Percentiles rank a stretch among this genome's conserved stretches.
phyloP scores from a whole-genome alignment of 2,329 filamentous ascomycete genomes.

The Rugonectria rugulosa region DNA sequence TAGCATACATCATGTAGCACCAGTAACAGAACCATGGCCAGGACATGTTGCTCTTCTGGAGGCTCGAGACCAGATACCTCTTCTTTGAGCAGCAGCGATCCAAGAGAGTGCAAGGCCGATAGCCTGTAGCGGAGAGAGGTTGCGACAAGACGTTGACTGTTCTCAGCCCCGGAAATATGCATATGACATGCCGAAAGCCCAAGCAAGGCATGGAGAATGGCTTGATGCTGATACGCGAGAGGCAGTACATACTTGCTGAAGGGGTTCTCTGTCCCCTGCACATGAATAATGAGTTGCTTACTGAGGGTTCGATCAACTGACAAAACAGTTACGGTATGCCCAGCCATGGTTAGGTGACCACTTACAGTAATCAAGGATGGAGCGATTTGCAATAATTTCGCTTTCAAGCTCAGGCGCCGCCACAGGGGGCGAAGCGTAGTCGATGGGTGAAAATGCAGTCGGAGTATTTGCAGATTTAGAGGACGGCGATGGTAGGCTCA shows the following conservation, averaged over 20 bases:
- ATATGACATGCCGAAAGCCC: constrained; percentile 39
- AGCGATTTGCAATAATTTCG: no score
- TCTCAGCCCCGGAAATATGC: constrained; percentile 20
- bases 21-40: constrained; percentile 36
- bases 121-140: constrained; percentile 33
- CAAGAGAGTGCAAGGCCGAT: constrained; percentile 33
- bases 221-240: constrained; percentile 34
- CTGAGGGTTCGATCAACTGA: constrained; percentile 33
- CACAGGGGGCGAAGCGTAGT: no score
- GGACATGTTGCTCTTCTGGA: constrained; percentile 35
- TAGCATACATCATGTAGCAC: constrained; percentile 39
- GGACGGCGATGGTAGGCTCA: no score
- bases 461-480: no score
- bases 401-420: no score
- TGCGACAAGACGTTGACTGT: constrained; percentile 15
- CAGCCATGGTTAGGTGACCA: background rate
- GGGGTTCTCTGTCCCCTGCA: constrained; percentile 30
- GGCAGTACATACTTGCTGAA: constrained; percentile 35
- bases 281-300: constrained; percentile 29
- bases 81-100: constrained; percentile 28
- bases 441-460: no score
- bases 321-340: background rate
- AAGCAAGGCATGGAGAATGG: constrained; percentile 38
- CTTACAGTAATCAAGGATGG: no score
- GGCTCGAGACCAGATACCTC: constrained; percentile 8